Evolutionary conservation across 257 asterid species (phyloP), one percentile per base, ranked within the genome.

Genomic region (Scutellaria galericulata): DNA sequence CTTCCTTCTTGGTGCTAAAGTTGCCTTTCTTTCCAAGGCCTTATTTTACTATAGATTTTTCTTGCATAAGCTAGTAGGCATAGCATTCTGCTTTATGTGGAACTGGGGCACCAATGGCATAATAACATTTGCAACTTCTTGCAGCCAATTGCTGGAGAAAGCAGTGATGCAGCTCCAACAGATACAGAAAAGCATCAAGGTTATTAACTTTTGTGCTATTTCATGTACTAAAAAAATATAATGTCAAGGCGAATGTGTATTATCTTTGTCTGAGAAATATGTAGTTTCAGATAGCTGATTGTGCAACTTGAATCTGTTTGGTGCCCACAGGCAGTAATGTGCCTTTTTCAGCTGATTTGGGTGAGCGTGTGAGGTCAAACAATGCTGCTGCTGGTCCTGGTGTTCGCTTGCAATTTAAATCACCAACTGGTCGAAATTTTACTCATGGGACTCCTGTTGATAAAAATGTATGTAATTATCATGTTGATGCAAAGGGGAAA

Each of bases 61-160:
- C 35, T 31, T 66, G 61, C 56, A 9, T 55, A 31, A 45, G 67
- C 55, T 42, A 39, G 46, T 51, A 14, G 15, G 12, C 53, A 63
- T 50, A 20, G 11, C 60, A 47, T 48, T 44, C 40, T 64, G 18
- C 18, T 51, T 45, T 47, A 56, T 59, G n/a, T 64, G 58, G 59
- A 75, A 50, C 58, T 57, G 44, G 22, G 42, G 31, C 56, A 70
- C 60, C 47, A 71, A 13, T 51, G 61, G 48, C 64, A 12, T 59
- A 51, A 12, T 46, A 9, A 66, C 22, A 5, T 74, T 67, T 75
- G 62, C 47, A 72, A 65, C 72, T 37, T 74, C 81, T 79, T 73
- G 68, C 93, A 91, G 98, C 85, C 93, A 72, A 68, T 74, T 66
- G 82, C 88, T 47, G 98, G 97, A 69, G 98, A 92, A 80, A 85